A percentile compares a stretch with the other conserved stretches of the same genome.
Evolutionary conservation across 306 rosid genomes (phyloP).

Genomic region (Castanea mollissima): DNA sequence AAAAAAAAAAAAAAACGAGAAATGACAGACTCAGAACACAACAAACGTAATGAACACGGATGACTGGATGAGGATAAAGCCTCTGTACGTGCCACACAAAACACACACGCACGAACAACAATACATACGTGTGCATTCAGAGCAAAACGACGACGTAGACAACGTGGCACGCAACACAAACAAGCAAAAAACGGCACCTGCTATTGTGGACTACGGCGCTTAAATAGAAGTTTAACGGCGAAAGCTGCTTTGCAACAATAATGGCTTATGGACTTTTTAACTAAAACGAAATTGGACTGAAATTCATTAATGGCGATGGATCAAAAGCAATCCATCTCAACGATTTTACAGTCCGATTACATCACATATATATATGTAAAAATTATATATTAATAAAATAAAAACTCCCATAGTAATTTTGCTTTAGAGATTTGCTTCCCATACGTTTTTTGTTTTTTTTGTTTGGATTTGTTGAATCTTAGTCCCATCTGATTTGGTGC

Average conservation of each 20-base stretch:
- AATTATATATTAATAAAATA: neutral
- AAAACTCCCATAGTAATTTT: neutral
- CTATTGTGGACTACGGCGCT: neutral
- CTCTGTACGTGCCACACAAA: neutral
- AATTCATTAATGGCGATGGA: slow-evolving; percentile 58
- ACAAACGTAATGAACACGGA: neutral
- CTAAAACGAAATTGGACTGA: slow-evolving; percentile 35
- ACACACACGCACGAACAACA: neutral
- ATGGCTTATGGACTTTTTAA: slow-evolving; percentile 4
- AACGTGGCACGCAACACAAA: slow-evolving; percentile 14
- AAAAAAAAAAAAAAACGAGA: neutral
- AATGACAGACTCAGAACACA: neutral
- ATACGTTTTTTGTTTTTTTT: neutral
- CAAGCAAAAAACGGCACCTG: neutral
- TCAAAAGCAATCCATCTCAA: slow-evolving; percentile 45
- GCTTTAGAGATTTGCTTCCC: neutral
- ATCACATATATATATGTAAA: slow-evolving; percentile 20
- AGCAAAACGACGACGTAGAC: neutral
- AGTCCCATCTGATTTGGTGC: neutral
- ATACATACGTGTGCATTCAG: neutral
- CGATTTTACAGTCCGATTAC: slow-evolving; percentile 51
- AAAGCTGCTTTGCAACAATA: neutral
- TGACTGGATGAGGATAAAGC: neutral
- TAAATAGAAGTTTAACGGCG: neutral
- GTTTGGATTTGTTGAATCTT: neutral